Percentiles rank a stretch among this genome's conserved stretches.
Conservation (phyloP, 2,329 filamentous ascomycete species). For the Penicillium sp. region DNA sequence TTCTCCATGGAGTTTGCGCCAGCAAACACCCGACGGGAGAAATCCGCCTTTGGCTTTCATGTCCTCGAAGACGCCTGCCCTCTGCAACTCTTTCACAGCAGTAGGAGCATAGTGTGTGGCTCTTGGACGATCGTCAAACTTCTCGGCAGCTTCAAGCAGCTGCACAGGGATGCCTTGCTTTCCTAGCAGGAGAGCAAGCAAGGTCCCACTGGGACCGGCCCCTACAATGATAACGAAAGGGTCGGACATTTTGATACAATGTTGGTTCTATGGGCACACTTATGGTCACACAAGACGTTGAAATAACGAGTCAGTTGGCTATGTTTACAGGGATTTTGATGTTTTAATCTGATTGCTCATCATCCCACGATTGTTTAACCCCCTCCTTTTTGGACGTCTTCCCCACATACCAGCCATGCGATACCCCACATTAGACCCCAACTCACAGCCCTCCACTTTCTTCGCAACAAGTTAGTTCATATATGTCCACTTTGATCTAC, state of each 20-base stretch:
- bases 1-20: background rate
- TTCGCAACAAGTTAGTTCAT: too few species aligned
- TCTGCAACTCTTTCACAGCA: background rate
- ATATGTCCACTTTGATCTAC: too few species aligned
- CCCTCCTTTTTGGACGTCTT: too few species aligned
- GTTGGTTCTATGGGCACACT: too few species aligned
- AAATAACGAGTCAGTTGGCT: too few species aligned
- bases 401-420: too few species aligned
- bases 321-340: too few species aligned
- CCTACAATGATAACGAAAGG: background rate
- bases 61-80: background rate
- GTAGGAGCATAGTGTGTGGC: background rate
- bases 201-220: background rate
- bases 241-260: background rate
- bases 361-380: too few species aligned
- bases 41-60: background rate
- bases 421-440: too few species aligned
- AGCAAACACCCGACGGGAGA: background rate
- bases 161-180: background rate
- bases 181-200: background rate
- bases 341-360: too few species aligned
- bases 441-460: too few species aligned
- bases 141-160: background rate
- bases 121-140: background rate
- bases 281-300: too few species aligned